These are phyloP conservation scores for Ceratobasidium sp. DNA, from an alignment of 1,284 basidiomycete genomes.

Conservation along the genomic window DNA sequence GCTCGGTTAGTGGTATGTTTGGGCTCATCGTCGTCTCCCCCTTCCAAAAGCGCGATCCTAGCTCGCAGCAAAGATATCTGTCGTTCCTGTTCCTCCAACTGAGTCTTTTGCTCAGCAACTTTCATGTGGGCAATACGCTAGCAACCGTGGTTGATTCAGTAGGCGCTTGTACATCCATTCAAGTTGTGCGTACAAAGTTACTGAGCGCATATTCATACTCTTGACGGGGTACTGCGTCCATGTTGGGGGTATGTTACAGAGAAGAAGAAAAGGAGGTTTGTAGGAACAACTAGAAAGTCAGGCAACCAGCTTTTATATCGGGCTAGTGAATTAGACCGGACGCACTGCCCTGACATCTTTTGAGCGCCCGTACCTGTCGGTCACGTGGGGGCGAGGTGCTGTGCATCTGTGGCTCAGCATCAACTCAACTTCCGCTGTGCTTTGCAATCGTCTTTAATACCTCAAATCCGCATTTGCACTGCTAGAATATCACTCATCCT, in stretches of 20 bases:
- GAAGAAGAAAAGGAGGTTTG: background rate
- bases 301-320: background rate
- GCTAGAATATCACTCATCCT: no score
- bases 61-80: slow-evolving; percentile 76
- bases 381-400: background rate
- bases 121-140: slow-evolving; percentile 86
- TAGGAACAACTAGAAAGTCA: background rate
- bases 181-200: slow-evolving; percentile 69
- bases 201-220: slow-evolving; percentile 68
- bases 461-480: no score
- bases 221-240: slow-evolving; percentile 32
- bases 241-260: slow-evolving; percentile 2
- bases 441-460: no score
- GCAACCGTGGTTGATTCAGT: background rate
- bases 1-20: slow-evolving; percentile 57
- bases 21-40: slow-evolving; percentile 57
- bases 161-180: background rate
- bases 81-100: slow-evolving; percentile 82
- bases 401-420: background rate
- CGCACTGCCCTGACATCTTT: slow-evolving; percentile 26
- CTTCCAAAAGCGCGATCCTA: slow-evolving; percentile 77
- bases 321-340: background rate
- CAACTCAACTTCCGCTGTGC: background rate
- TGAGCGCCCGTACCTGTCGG: slow-evolving; percentile 17
- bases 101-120: slow-evolving; percentile 78